Evolutionary conservation across 2,329 filamentous ascomycete genomes (phyloP), one percentile per base, ranked within the genome.

Genomic region (Paraphoma sp.): DNA sequence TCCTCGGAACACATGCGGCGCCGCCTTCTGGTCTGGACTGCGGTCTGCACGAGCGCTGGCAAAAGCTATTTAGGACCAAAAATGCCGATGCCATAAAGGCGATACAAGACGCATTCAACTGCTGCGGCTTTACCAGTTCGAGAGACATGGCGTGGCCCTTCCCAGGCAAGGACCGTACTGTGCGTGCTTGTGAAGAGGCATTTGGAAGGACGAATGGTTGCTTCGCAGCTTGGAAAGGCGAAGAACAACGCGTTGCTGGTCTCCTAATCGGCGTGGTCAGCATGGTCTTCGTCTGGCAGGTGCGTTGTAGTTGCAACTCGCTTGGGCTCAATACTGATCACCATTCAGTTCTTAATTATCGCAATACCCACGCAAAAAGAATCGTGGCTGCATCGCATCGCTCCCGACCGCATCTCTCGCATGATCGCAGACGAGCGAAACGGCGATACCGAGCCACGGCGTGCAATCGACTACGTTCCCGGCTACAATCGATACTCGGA

Each of bases 71-170:
- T 64, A 71, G 62, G 0, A 63, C 67, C 0, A 85, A 87, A 57
- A 79, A 90, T 52, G 80, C 60, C 0, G 65, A 68, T 5, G 72
- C 80, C 1, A 83, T 92, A 54, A 78, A 81, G 42, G 73, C 76
- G 1, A 88, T 92, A 48, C 89, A 92, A 67, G 86, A 92, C 68
- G 72, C 81, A 0, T 82, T 90, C 31, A 70, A 83, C 7, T 92
- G 89, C 76, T 92, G 89, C 63, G 89, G 89, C 0, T 79, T 90
- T 33, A 81, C 81, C 53, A 82, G 79, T 4, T 69, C 85, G 29
- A 73, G 70, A 30, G 88, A 92, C 66, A 84, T 83, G 62, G 83
- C 84, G 0, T 91, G 83, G 79, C 89, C 89, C 0, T 90, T 89
- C 56, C 79, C 79, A 51, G 53, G 76, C 51, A 60, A 73, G 49